phyloP scores from a whole-genome alignment of 345 rosid species.

The Angophora floribunda region DNA sequence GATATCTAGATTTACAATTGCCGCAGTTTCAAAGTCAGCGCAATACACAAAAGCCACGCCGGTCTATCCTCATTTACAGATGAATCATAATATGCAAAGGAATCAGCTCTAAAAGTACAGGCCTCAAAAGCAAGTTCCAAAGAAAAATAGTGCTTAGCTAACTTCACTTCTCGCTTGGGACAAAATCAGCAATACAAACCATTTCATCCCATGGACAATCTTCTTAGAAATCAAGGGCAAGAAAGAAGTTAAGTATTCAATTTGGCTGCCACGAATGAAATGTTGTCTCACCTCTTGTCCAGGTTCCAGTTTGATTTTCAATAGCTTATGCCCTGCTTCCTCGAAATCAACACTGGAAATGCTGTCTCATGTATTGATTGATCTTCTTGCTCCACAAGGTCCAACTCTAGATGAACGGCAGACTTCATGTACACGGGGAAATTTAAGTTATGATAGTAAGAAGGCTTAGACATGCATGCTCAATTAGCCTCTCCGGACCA shows the following conservation, averaged over 20 bases:
- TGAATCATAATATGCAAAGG: background rate
- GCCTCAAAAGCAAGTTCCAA: background rate
- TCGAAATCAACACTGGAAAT: conserved; percentile 98
- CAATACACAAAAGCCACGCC: background rate
- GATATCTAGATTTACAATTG: background rate
- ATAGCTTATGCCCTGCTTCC: conserved; percentile 90
- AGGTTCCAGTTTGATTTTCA: conserved; percentile 90
- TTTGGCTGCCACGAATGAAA: background rate
- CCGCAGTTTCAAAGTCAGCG: background rate
- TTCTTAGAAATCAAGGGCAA: background rate
- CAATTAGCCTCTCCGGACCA: background rate
- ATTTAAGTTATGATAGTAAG: background rate
- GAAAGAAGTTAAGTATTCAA: background rate
- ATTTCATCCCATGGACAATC: background rate
- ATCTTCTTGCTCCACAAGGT: conserved; percentile 77
- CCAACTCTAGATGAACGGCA: conserved; percentile 82
- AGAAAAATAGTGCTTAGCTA: background rate
- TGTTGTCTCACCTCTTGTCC: conserved; percentile 77
- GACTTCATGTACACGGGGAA: conserved; percentile 29
- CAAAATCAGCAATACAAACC: background rate
- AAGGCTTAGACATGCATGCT: background rate
- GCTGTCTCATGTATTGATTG: conserved; percentile 79
- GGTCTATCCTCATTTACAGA: background rate
- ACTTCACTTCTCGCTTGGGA: background rate
- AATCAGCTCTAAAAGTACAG: background rate